Base-by-base conservation (phyloP, 179 eudicot species). In the Silene coronaria region DNA sequence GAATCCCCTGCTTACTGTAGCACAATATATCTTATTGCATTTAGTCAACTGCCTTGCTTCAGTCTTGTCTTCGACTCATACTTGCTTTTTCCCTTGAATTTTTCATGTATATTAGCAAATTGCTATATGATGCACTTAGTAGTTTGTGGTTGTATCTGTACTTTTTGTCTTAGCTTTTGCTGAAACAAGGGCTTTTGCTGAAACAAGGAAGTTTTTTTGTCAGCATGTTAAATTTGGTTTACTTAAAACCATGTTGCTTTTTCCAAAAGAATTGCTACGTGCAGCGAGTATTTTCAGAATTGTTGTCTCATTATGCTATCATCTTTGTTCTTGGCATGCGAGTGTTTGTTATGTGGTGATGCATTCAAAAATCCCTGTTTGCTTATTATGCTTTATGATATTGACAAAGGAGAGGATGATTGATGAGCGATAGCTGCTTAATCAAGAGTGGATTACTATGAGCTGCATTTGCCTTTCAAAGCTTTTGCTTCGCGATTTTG, bases 161-260 rank as follows among this genome's bases (percentile, higher is more conserved):
- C 34, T 70, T 70, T 70, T 36, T 60, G 19, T 71, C 55, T 64
- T 22, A 10, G 36, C 10, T 48, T 46, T 34, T 51, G 8, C 23
- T 58, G n/a, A 76, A 71, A 67, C 34, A 53, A 67, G 22, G 70
- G 36, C 10, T 48, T 46, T 34, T 51, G 8, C 23, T 58, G n/a
- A 76, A 71, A 67, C 34, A 53, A 67, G 22, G 70, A 51, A 51
- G 16, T 30, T 38, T 38, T 51, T 38, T 38, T 26, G 51, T 30
- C 64, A 65, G 51, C 14, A 6, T 57, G 57, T 12, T n/a, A 66
- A 12, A 3, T 75, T 5, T 66, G 22, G 3, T 51, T 51, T 55
- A 19, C 36, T 32, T 9, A 67, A 16, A 27, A 30, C 8, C 71
- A 16, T 75, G 71, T 70, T 63, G 27, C 34, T 75, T 67, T 34